Evolutionary conservation across 164 flowering plant genomes (phyloP).

Genomic region (Cinnamomum chago): DNA sequence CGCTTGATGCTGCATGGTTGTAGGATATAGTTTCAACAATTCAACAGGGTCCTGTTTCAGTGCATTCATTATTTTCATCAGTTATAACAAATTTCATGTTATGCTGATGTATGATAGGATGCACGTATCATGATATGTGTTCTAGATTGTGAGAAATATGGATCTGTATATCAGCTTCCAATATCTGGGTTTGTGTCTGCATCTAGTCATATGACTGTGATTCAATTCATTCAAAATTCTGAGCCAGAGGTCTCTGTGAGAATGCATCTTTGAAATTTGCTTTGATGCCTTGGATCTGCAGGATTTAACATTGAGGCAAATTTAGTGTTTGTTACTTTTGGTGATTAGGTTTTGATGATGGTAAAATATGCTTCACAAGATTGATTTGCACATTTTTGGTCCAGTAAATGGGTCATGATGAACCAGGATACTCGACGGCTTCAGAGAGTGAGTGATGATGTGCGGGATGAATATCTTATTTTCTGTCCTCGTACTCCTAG

Average conservation of each 20-base stretch:
- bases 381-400: conserved; percentile 11
- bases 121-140: not conserved
- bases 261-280: not conserved
- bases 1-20: not conserved
- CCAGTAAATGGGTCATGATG: conserved; percentile 95
- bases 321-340: not conserved
- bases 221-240: not conserved
- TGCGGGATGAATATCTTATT: conserved; percentile 65
- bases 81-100: not conserved
- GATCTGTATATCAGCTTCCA: not conserved
- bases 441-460: conserved; percentile 82
- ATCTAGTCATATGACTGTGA: not conserved
- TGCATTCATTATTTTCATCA: not conserved
- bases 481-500: conserved; percentile 66
- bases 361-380: not conserved
- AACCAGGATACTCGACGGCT: conserved; percentile 75
- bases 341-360: not conserved
- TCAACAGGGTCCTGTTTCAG: not conserved
- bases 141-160: not conserved
- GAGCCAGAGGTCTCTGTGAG: not conserved
- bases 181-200: not conserved
- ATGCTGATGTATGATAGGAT: not conserved
- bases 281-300: not conserved
- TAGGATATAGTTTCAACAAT: not conserved
- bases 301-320: not conserved